These are phyloP conservation scores for Malus hybrid DNA, from an alignment of 331 rosid genomes.

Conservation along the genomic window DNA sequence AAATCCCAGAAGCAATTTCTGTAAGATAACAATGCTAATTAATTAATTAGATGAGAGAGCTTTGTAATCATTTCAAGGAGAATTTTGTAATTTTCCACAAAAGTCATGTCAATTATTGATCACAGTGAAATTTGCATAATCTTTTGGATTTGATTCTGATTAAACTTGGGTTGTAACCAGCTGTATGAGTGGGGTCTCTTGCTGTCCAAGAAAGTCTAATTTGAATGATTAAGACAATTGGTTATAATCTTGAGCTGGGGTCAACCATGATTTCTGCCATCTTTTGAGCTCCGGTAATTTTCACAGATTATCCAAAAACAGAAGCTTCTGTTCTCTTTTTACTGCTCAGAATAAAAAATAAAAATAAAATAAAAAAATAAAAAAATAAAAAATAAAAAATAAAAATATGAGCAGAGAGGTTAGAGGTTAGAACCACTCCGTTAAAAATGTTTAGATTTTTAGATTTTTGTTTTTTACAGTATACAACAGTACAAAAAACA, in stretches of 20 bases:
- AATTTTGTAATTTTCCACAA: constrained; percentile 6
- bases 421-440: constrained; percentile 31
- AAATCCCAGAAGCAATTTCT: constrained; percentile 44
- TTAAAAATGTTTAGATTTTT: neutral
- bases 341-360: neutral
- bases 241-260: constrained; percentile 30
- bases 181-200: constrained; percentile 62
- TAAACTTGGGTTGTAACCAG: constrained; percentile 65
- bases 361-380: neutral
- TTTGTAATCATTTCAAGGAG: constrained; percentile 13
- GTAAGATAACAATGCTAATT: constrained; percentile 54
- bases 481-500: constrained; percentile 20
- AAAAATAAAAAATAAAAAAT: neutral
- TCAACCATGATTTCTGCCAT: constrained; percentile 56
- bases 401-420: neutral
- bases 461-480: neutral
- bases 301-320: constrained; percentile 30
- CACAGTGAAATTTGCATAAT: constrained; percentile 40
- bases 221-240: constrained; percentile 47
- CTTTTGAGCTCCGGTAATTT: constrained; percentile 36
- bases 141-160: constrained; percentile 52
- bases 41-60: constrained; percentile 31
- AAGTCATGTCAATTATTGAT: constrained; percentile 47
- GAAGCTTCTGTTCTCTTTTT: constrained; percentile 41
- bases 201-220: constrained; percentile 37